Base-by-base conservation (phyloP, 176 grass and related monocot genomes). In the Triticum turgidum region DNA sequence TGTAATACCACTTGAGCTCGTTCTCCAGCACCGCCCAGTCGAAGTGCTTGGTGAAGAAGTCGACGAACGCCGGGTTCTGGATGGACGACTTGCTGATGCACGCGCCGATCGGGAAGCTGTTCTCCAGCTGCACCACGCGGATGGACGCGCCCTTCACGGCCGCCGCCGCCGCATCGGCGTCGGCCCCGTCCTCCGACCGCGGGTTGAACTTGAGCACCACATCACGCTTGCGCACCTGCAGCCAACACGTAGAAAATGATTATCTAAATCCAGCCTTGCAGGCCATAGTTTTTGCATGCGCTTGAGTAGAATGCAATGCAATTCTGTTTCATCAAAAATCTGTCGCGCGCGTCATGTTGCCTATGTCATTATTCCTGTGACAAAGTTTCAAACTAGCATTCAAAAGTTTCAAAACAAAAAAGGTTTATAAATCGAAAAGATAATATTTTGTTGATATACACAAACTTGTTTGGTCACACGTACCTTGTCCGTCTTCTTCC, bases 1-100 rank as follows among this genome's bases (percentile, higher is more conserved):
- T 96, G 89, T 90, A 81, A 89, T 96, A 96, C 94, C 94, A 96
- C 85, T 96, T 96, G 64, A 93, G 94, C 89, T 96, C 94, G 80
- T 96, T 96, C 69, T 88, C 91, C 8, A 93, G 89, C 34, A 96
- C 94, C 0, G 94, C 89, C 89, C 89, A 90, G 69, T 93, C 88
- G 89, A 96, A 96, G 87, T 90, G 82, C 54, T 83, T 88, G 41
- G 78, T 52, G 80, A 96, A 90, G 89, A 96, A 96, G 76, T 86
- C 78, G 11, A 90, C 94, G 68, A 90, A 93, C 12, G 35, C 87
- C 9, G 90, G 87, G 79, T 93, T 96, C 61, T 86, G 58, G n/a
- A 96, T 64, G 10, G 83, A 87, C 3, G 72, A 34, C 24, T 81
- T 90, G 61, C 21, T 74, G 81, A 96, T 89, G 85, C 91, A 93